These are phyloP conservation scores for Hypsizygus ulmarius DNA, from an alignment of 1,284 basidiomycete species.

Conservation along the genomic window DNA sequence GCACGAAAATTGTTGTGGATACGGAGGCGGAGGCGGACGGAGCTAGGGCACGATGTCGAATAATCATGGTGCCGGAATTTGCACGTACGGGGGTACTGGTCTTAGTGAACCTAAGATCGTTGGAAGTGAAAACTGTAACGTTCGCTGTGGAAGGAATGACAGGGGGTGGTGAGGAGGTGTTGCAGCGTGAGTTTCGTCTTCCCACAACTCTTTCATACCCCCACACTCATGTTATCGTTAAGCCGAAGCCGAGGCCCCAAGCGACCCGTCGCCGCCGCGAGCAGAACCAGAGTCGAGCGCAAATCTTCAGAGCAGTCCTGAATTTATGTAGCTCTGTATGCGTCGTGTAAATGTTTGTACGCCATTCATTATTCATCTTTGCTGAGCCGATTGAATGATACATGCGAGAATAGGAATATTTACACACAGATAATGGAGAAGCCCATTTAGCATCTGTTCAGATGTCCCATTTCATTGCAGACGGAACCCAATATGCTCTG, in stretches of 20 bases:
- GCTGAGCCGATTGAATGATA: not conserved
- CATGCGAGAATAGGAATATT: not conserved
- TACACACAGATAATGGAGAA: conserved; percentile 3
- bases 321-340: conserved; percentile 11
- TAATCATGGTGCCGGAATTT: conserved; percentile 87
- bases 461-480: conserved; percentile 79
- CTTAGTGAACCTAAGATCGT: conserved; percentile 52
- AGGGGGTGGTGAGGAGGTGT: conserved; percentile 26
- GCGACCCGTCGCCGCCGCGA: conserved; percentile 15
- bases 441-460: conserved; percentile 27
- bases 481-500: conserved; percentile 77
- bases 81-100: conserved; percentile 62
- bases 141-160: conserved; percentile 39
- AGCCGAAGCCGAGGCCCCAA: conserved; percentile 7
- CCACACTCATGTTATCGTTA: not conserved
- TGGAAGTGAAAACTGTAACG: conserved; percentile 46
- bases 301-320: conserved; percentile 22
- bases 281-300: conserved; percentile 26
- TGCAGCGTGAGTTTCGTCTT: conserved; percentile 21
- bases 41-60: conserved; percentile 52
- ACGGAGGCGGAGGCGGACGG: conserved; percentile 26
- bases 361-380: not conserved
- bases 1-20: conserved; percentile 62
- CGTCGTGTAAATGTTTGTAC: conserved; percentile 2
- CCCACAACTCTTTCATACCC: not conserved